A percentile compares a stretch with the other conserved stretches of the same genome.
These are phyloP conservation scores for Lecanicillium sp. DNA, from an alignment of 2,329 filamentous ascomycete species.

Conservation along the genomic window DNA sequence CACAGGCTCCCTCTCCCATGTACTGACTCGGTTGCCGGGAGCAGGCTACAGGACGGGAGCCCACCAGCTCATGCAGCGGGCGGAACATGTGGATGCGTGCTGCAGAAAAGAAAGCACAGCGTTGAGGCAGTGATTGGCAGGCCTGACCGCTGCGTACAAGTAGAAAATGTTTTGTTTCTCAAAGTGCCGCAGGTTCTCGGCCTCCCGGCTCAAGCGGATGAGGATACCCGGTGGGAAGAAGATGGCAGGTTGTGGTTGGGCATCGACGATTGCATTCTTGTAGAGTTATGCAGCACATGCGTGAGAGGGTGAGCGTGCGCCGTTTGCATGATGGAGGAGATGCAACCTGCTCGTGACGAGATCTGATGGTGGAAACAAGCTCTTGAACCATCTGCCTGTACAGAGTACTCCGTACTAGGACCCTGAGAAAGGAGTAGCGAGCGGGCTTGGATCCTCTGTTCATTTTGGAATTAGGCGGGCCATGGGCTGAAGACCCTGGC, in stretches of 20 bases:
- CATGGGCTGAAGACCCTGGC: background rate
- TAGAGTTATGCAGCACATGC: too few species aligned
- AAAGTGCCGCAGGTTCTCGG: slow-evolving; percentile 3
- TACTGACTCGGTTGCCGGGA: too few species aligned
- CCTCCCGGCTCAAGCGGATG: background rate
- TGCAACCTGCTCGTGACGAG: background rate
- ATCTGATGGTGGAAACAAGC: background rate
- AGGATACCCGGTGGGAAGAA: slow-evolving; percentile 3
- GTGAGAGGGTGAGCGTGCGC: too few species aligned
- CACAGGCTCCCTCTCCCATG: too few species aligned
- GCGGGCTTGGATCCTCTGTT: too few species aligned
- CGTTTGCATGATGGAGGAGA: too few species aligned
- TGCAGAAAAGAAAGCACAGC: slow-evolving; percentile 5
- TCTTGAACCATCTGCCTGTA: background rate
- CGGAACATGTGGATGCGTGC: slow-evolving; percentile 4
- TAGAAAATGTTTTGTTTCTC: background rate
- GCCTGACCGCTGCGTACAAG: slow-evolving; percentile 6
- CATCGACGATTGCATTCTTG: background rate
- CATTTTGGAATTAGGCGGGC: too few species aligned
- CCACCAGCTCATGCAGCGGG: background rate
- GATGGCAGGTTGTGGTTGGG: background rate
- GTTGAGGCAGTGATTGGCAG: background rate
- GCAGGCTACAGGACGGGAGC: background rate
- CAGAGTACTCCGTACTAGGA: too few species aligned
- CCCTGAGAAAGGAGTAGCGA: too few species aligned